These are phyloP conservation scores for Fusarium verticillioides DNA, from an alignment of 2,329 filamentous ascomycete genomes.

Conservation along the genomic window DNA sequence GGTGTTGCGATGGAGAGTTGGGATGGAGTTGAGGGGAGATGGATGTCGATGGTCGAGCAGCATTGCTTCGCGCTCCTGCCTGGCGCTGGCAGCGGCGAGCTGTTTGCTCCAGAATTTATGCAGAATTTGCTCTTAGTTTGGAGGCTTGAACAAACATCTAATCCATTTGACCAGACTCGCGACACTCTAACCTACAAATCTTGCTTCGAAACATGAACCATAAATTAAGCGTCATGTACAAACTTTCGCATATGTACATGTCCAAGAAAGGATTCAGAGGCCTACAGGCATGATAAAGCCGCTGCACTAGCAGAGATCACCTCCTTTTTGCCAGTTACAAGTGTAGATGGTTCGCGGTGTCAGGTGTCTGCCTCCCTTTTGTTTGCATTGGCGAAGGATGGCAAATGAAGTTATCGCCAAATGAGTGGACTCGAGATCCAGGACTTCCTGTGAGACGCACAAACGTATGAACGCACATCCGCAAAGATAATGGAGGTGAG, in stretches of 20 bases:
- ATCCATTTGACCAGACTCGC: background rate
- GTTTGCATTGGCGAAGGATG: fast-evolving
- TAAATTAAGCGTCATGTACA: background rate
- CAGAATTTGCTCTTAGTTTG: too few species aligned
- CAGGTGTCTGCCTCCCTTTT: background rate
- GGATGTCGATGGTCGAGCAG: background rate
- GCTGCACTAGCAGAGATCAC: fast-evolving
- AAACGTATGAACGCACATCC: fast-evolving
- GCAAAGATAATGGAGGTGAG: fast-evolving
- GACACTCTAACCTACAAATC: background rate
- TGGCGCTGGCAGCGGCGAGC: background rate
- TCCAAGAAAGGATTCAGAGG: fast-evolving
- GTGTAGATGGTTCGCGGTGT: fast-evolving
- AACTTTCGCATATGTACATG: background rate
- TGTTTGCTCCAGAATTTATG: background rate
- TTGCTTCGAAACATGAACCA: background rate
- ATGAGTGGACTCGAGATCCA: background rate
- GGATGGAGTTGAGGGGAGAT: background rate
- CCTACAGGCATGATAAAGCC: fast-evolving
- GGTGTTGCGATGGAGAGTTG: background rate
- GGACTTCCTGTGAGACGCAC: background rate
- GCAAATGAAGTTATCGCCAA: background rate
- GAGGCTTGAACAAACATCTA: background rate
- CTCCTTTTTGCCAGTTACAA: fast-evolving
- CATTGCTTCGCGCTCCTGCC: background rate